Conservation (phyloP, 306 rosid species). For the Glycine latifolia region DNA sequence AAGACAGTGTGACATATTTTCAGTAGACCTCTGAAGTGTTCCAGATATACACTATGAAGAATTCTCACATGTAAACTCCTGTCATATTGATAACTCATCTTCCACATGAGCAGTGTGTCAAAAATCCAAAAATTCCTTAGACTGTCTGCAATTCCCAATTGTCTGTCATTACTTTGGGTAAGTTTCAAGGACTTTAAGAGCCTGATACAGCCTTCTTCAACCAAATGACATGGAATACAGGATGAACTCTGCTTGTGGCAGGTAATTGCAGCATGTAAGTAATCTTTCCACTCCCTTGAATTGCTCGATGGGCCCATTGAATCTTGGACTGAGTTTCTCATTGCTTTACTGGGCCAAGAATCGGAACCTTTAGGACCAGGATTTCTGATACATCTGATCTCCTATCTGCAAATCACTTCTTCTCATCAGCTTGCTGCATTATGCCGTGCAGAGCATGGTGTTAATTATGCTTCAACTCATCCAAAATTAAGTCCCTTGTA, state of each 20-base stretch:
- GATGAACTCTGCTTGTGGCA: background rate
- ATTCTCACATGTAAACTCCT: background rate
- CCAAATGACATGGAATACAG: conserved; percentile 9
- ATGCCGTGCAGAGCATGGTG: conserved; percentile 1
- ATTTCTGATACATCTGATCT: background rate
- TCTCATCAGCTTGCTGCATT: background rate
- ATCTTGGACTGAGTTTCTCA: background rate
- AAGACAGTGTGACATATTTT: background rate
- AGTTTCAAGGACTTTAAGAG: background rate
- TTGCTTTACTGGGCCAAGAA: background rate
- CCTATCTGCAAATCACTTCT: background rate
- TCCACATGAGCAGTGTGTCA: background rate
- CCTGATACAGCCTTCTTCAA: background rate
- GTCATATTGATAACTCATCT: background rate
- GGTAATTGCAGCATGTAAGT: background rate
- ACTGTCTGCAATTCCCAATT: background rate
- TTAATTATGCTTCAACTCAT: background rate
- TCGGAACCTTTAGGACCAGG: background rate
- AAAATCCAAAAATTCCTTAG: background rate
- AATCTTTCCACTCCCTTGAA: background rate
- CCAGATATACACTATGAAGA: background rate
- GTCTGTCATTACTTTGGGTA: background rate
- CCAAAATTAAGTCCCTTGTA: conserved; percentile 15
- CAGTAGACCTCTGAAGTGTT: conserved; percentile 10
- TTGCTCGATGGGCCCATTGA: background rate